Evolutionary conservation across 805 yeast genomes (phyloP), one percentile per base, ranked within the genome.

Genomic region (Starmerella asiatica): DNA sequence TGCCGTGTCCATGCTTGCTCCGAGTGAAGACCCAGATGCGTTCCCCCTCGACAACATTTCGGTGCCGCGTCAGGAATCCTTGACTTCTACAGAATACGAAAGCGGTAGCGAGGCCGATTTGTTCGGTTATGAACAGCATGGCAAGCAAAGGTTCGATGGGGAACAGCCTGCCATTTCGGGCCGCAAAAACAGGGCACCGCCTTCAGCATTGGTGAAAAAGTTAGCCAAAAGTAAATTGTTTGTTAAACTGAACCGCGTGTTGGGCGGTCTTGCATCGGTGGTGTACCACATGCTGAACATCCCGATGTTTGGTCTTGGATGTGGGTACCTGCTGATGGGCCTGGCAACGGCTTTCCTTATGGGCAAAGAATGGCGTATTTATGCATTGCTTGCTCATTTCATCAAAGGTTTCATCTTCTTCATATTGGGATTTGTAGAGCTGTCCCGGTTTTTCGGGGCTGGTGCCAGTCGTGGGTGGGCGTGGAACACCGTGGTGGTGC

Each of bases 361-460:
- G 52, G 97, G 94, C 29, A 61, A 71, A 58, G 86, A 75, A 3
- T 55, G 51, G 11, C 64, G 65, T 17, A 77, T 86, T 12, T 88
- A 83, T 63, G 84, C 83, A 51, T 59, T 88, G 38, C 67, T 88
- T 42, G 98, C 98, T 1, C 98, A 88, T 60, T 83, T 84, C 69
- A 88, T 88, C 58, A 88, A 88, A 60, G 98, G 98, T 44, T 91
- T 88, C 20, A 91, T 88, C 2, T 88, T 88, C 56, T 68, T 84
- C 43, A 47, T 67, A 4, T 62, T 80, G 29, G 98, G 98, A 17
- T 45, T 86, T 6, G 56, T 85, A 5, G 71, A 93, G n/a, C 65
- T 91, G 29, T 80, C 85, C 1, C 73, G 97, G 51, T 86, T 81
- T 59, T 75, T 84, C 52, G 98, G 98, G 3, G 81, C 78, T 11